Base-by-base conservation (phyloP, 2,329 filamentous ascomycete species). In the Fusarium cicatricum region DNA sequence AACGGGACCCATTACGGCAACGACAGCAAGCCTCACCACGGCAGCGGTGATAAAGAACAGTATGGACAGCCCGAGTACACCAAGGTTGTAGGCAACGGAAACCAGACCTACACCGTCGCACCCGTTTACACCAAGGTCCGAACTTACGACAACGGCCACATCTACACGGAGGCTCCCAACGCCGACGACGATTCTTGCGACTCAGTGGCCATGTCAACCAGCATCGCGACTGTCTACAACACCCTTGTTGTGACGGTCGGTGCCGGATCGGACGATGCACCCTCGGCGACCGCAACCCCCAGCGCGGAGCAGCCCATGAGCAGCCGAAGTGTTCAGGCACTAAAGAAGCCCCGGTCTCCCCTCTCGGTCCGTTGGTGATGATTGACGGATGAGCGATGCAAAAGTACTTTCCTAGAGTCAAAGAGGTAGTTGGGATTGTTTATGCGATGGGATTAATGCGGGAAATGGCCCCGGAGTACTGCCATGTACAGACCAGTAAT, bases 181-280 rank as follows among this genome's bases (percentile, higher is more conserved):
- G 38, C 26, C 26, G 42, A 55, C 4, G 62, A 54, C 14, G 62
- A 64, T 17, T 59, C 58, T 16, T 74, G 70, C 26, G 55, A 68
- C 26, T 50, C 55, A 3, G 59, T 52, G 43, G 52, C 62, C 11
- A 52, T 66, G 17, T 71, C 68, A 5, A 74, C 73, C 21, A 71
- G 67, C 36, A 67, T 74, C 19, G 57, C 68, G 11, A 75, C 74
- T 12, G 63, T 71, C 29, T 77, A 72, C 59, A 76, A 75, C 64
- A 77, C 74, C 2, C 63, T 76, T n/a, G 54, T 68, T 14, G 66
- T 71, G 51, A 75, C 73, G 6, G 62, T 73, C 26, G 54, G 51
- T 36, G 43, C 51, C 19, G 28, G 29, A 28, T 32, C 29, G 4
- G 19, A n/a, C 10, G 37, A 55, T 29, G 29, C 28, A n/a, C 28